Base-by-base conservation (phyloP, 1,284 basidiomycete genomes). In the Ustilago loliicola region DNA sequence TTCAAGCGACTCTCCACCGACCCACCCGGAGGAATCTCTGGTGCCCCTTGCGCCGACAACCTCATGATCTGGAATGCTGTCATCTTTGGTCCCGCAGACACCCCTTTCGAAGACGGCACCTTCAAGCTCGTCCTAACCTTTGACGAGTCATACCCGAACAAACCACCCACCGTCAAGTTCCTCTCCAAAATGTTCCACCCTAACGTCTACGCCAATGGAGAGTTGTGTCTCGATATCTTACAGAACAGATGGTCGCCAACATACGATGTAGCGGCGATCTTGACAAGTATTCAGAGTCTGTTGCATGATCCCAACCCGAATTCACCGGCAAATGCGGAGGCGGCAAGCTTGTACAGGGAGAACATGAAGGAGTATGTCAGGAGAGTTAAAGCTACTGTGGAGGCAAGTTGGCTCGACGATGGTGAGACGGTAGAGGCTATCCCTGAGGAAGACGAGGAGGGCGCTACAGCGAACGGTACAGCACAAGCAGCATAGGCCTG, bases 11-110 rank as follows among this genome's bases (percentile, higher is more conserved):
- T 99, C 38, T 94, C 94, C 45, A 92, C 91, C 19, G 96, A 98
- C 86, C 95, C 96, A 4, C 96, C 96, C 1, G 93, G 94, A 66
- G 96, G 96, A 11, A 95, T 98, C 81, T 96, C 94, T 15, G 96
- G 96, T 29, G 95, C 94, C 80, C 96, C 96, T 83, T 96, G 94
- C 86, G 92, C 94, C 0, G 96, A 98, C 87, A 98, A 98, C 87
- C 96, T 99, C 87, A 96, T 98, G 94, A 90, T 98, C 13, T 99
- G 96, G 96, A 98, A 99, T 85, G 96, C 96, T 1, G 96, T 99
- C 78, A 99, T 99, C 80, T 98, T 99, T 86, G 96, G 96, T 0
- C 96, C 96, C 87, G 96, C 93, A 86, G 96, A 98, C 75, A 99
- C 96, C 15, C 96, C 96, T 0, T 99, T 99, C 87, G 96, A 98